These are phyloP conservation scores for Hymenoscyphus linearis DNA, from an alignment of 2,329 filamentous ascomycete species.

Conservation along the genomic window DNA sequence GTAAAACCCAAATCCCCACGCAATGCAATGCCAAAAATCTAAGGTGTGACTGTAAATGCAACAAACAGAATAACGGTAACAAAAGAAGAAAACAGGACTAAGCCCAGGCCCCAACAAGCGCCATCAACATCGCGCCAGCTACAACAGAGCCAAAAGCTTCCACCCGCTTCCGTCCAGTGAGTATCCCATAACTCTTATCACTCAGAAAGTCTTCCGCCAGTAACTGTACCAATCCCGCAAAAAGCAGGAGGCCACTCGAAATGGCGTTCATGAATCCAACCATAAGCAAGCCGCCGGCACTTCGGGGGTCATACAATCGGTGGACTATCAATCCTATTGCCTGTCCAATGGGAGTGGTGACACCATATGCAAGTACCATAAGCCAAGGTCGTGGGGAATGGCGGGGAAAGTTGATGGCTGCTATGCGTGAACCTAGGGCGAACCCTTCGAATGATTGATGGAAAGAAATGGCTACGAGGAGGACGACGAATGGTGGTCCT, in stretches of 20 bases:
- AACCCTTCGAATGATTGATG: conserved; percentile 88
- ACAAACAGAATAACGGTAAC: neutral
- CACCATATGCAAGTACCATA: conserved; percentile 72
- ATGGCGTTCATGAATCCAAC: conserved; percentile 87
- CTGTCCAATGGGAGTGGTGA: conserved; percentile 76
- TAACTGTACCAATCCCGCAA: conserved; percentile 78
- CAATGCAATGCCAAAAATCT: conserved; percentile 1
- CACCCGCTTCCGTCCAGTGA: conserved; percentile 52
- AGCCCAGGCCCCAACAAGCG: conserved; percentile 62
- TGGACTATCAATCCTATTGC: conserved; percentile 75
- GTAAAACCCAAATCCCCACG: neutral
- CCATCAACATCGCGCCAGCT: conserved; percentile 56
- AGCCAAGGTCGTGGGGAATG: conserved; percentile 71
- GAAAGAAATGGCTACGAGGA: conserved; percentile 75
- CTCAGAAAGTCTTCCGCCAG: conserved; percentile 82
- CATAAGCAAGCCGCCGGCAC: conserved; percentile 69
- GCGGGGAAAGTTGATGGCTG: conserved; percentile 72
- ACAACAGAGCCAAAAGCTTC: conserved; percentile 59
- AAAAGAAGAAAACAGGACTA: conserved; percentile 8
- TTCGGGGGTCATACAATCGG: conserved; percentile 73
- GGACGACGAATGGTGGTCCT: conserved; percentile 72
- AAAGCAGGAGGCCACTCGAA: conserved; percentile 72
- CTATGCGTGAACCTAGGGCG: conserved; percentile 78
- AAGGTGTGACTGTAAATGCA: neutral
- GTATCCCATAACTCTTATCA: conserved; percentile 55